Conservation (phyloP, 192 early-diverging fungal species). For the Backusella circina region DNA sequence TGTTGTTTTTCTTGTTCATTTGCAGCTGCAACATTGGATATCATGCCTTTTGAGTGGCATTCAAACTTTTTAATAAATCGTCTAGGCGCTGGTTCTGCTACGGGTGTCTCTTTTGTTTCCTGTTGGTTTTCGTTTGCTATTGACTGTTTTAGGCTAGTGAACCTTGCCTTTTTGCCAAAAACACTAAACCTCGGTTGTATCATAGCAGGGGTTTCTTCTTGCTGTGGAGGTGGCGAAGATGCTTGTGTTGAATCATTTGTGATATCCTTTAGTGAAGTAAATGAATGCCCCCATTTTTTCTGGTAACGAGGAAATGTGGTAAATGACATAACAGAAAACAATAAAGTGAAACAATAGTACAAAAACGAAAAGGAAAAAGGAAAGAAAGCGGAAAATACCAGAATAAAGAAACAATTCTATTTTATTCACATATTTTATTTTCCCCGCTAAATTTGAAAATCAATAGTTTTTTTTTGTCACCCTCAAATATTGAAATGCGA, state of each 20-base stretch:
- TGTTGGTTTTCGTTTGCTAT: neutral
- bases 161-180: constrained; percentile 1
- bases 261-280: neutral
- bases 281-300: neutral
- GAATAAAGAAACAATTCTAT: neutral
- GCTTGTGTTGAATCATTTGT: neutral
- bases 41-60: neutral
- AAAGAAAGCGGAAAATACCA: constrained; percentile 4
- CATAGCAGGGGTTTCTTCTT: neutral
- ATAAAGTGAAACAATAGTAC: neutral
- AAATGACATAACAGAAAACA: neutral
- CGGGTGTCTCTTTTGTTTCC: neutral
- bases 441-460: neutral
- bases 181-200: constrained; percentile 5
- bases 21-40: neutral
- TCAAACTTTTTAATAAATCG: constrained; percentile 1
- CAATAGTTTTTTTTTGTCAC: neutral
- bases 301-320: constrained; percentile 7
- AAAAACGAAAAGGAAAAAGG: neutral
- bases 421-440: constrained; percentile 1
- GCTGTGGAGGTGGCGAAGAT: neutral
- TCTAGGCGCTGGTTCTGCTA: neutral
- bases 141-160: neutral
- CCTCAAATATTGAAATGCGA: neutral
- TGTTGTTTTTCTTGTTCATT: neutral